Evolutionary conservation across 1,139 yeast genomes (phyloP).

Genomic region (Geotrichum europaeum): DNA sequence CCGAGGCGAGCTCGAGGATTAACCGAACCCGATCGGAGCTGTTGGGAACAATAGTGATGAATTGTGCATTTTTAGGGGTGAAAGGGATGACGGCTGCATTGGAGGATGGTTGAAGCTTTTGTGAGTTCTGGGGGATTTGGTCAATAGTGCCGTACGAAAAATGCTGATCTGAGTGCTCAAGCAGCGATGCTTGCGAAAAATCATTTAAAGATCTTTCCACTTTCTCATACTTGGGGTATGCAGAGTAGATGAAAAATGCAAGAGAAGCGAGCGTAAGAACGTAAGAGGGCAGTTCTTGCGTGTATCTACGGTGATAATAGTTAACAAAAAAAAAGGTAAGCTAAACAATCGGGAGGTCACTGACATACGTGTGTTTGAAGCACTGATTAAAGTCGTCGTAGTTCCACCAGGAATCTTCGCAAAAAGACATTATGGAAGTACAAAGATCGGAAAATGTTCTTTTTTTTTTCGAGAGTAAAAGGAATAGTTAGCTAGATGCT

Average conservation of each 20-base stretch:
- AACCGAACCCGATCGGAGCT: slow-evolving; percentile 27
- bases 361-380: slow-evolving; percentile 28
- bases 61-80: slow-evolving; percentile 9
- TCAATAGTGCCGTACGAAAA: slow-evolving; percentile 1
- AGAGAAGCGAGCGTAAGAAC: background rate
- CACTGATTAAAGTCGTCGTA: slow-evolving; percentile 29
- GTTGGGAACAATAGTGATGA: slow-evolving; percentile 28
- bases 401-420: slow-evolving; percentile 28
- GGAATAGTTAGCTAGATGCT: background rate
- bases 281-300: slow-evolving; percentile 6
- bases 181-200: background rate
- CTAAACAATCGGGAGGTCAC: background rate
- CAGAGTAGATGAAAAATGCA: slow-evolving; percentile 2
- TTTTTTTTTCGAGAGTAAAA: background rate
- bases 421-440: slow-evolving; percentile 13
- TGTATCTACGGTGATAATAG: background rate
- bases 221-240: slow-evolving; percentile 3
- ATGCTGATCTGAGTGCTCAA: background rate
- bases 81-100: background rate
- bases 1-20: slow-evolving; percentile 25
- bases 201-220: background rate
- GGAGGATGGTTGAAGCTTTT: background rate
- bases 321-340: background rate
- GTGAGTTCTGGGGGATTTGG: background rate
- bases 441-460: background rate